Evolutionary conservation across 1,284 basidiomycete species (phyloP).

Genomic region (Takashimella tepidaria): DNA sequence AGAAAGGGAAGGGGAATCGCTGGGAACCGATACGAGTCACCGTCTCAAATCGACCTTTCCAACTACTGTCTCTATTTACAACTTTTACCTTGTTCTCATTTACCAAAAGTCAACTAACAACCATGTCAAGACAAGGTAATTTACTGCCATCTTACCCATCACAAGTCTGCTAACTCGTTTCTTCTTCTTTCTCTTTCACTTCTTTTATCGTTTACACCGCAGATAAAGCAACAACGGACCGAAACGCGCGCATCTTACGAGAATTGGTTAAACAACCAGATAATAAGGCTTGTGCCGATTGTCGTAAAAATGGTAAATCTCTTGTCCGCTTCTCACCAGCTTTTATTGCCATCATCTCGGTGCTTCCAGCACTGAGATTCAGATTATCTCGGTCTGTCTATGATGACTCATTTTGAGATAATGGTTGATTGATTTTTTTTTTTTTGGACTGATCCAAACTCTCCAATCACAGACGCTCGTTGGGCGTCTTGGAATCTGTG

Average conservation of each 20-base stretch:
- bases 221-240: slow-evolving; percentile 78
- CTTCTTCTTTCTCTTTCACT: background rate
- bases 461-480: slow-evolving; percentile 90
- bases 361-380: background rate
- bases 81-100: too few relatives aligned
- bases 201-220: slow-evolving; percentile 12
- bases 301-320: slow-evolving; percentile 85
- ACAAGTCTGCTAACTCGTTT: too few relatives aligned
- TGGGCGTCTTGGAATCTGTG: slow-evolving; percentile 99
- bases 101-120: too few relatives aligned
- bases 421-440: too few relatives aligned
- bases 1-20: background rate
- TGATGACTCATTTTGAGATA: background rate
- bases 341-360: too few relatives aligned
- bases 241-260: slow-evolving; percentile 66
- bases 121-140: slow-evolving; percentile 38
- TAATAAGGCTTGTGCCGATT: slow-evolving; percentile 91
- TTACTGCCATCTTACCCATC: too few relatives aligned
- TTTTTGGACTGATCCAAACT: too few relatives aligned
- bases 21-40: background rate
- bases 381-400: background rate
- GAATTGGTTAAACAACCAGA: slow-evolving; percentile 82
- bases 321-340: too few relatives aligned
- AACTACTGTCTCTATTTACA: background rate
- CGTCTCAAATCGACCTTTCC: background rate